Conservation (phyloP, 805 yeast species). For the Ogataea corticis region DNA sequence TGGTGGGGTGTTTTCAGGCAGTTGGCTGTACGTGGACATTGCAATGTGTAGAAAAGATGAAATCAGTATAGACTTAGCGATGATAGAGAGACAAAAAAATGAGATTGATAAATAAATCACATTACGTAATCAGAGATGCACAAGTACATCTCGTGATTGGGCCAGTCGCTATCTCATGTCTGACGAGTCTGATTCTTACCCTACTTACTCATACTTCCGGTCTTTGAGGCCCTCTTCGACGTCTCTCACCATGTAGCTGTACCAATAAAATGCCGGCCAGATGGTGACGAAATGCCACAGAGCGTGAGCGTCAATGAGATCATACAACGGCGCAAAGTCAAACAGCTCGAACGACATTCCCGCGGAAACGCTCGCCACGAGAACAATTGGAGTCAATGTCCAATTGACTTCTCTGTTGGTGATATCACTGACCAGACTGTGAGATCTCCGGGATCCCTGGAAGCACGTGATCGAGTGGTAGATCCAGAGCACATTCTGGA, state of each 20-base stretch:
- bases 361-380: slow-evolving; percentile 52
- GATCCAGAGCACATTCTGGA: slow-evolving; percentile 65
- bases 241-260: slow-evolving; percentile 55
- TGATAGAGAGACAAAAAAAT: background rate
- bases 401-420: slow-evolving; percentile 35
- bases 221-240: slow-evolving; percentile 36
- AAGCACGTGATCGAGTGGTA: slow-evolving; percentile 37
- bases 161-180: too few species aligned
- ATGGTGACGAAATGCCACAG: slow-evolving; percentile 92
- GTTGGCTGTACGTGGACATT: background rate
- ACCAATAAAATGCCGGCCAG: slow-evolving; percentile 76
- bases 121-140: too few species aligned
- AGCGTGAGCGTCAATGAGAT: slow-evolving; percentile 85
- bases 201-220: slow-evolving; percentile 26
- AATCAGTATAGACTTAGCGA: background rate
- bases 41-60: background rate
- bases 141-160: too few species aligned
- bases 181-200: too few species aligned
- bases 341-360: slow-evolving; percentile 92
- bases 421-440: slow-evolving; percentile 23
- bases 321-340: slow-evolving; percentile 77
- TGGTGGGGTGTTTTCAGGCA: background rate
- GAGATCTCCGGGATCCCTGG: slow-evolving; percentile 18
- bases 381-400: slow-evolving; percentile 52
- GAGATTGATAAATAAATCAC: too few species aligned